These are phyloP conservation scores for Fusarium robinianum DNA, from an alignment of 2,329 filamentous ascomycete species.

Conservation along the genomic window DNA sequence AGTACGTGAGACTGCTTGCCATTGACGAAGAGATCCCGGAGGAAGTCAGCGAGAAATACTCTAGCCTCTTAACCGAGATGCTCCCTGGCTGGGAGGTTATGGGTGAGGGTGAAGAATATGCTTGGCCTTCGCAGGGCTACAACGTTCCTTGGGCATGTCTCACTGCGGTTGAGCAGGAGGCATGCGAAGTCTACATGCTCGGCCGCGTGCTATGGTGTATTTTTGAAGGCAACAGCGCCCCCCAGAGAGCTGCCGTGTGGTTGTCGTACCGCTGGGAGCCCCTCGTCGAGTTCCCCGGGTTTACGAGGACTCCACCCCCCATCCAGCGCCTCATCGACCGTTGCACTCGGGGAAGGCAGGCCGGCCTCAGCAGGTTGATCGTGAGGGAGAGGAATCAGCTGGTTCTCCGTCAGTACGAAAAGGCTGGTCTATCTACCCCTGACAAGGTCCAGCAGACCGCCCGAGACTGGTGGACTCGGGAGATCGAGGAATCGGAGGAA, in stretches of 20 bases:
- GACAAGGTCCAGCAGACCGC: slow-evolving; percentile 46
- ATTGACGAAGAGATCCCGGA: slow-evolving; percentile 52
- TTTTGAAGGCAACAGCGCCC: slow-evolving; percentile 63
- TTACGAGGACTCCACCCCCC: slow-evolving; percentile 50
- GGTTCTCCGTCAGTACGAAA: slow-evolving; percentile 46
- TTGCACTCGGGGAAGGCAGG: slow-evolving; percentile 55
- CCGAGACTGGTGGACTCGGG: slow-evolving; percentile 53
- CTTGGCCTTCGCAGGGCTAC: slow-evolving; percentile 54
- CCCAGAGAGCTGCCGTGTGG: slow-evolving; percentile 61
- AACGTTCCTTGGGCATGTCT: slow-evolving; percentile 62
- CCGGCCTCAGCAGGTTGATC: slow-evolving; percentile 50
- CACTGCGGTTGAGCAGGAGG: slow-evolving; percentile 56
- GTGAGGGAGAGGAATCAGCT: slow-evolving; percentile 52
- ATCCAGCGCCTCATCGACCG: slow-evolving; percentile 54
- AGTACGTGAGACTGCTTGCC: slow-evolving; percentile 60
- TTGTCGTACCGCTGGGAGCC: slow-evolving; percentile 63
- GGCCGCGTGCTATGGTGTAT: slow-evolving; percentile 65
- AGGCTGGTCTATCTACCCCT: slow-evolving; percentile 41
- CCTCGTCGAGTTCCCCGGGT: slow-evolving; percentile 59
- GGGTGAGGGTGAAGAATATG: slow-evolving; percentile 50
- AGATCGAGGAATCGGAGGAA: slow-evolving; percentile 52
- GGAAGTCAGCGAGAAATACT: slow-evolving; percentile 48
- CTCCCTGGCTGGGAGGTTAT: slow-evolving; percentile 52
- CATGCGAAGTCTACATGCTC: slow-evolving; percentile 66
- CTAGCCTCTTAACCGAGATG: slow-evolving; percentile 47